Conservation (phyloP, 1,284 basidiomycete species). For the Schizopora paradoxa region DNA sequence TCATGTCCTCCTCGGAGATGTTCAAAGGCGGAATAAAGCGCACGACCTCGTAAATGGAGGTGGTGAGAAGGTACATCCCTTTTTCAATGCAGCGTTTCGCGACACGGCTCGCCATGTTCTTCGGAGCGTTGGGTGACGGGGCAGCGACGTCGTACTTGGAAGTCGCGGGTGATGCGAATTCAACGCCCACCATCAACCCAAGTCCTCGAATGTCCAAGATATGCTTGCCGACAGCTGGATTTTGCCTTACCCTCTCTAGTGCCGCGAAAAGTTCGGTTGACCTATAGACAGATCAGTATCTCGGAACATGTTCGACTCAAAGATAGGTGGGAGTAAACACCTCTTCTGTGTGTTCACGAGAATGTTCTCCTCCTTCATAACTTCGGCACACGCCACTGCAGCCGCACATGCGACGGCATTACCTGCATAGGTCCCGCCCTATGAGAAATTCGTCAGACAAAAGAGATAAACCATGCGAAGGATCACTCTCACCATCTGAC, state of each 20-base stretch:
- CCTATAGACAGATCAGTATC: slow-evolving; percentile 35
- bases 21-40: slow-evolving; percentile 76
- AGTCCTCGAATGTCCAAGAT: slow-evolving; percentile 76
- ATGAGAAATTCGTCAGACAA: slow-evolving; percentile 7
- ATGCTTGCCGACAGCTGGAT: slow-evolving; percentile 45
- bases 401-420: slow-evolving; percentile 89
- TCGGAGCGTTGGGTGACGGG: slow-evolving; percentile 41
- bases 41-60: slow-evolving; percentile 74
- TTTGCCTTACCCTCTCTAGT: slow-evolving; percentile 50
- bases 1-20: slow-evolving; percentile 57
- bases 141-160: slow-evolving; percentile 40
- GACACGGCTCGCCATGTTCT: slow-evolving; percentile 69
- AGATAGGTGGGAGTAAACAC: slow-evolving; percentile 30
- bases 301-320: background rate
- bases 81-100: slow-evolving; percentile 79
- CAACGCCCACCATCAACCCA: slow-evolving; percentile 79
- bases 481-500: slow-evolving; percentile 57
- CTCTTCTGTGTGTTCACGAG: slow-evolving; percentile 74
- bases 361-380: slow-evolving; percentile 72
- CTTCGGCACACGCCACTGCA: slow-evolving; percentile 75
- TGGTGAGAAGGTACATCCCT: slow-evolving; percentile 77
- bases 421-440: slow-evolving; percentile 89
- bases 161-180: slow-evolving; percentile 62
- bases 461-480: background rate
- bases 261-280: slow-evolving; percentile 68